Evolutionary conservation across 1,284 basidiomycete genomes (phyloP), one percentile per base, ranked within the genome.

Genomic region (Tilletia indica): DNA sequence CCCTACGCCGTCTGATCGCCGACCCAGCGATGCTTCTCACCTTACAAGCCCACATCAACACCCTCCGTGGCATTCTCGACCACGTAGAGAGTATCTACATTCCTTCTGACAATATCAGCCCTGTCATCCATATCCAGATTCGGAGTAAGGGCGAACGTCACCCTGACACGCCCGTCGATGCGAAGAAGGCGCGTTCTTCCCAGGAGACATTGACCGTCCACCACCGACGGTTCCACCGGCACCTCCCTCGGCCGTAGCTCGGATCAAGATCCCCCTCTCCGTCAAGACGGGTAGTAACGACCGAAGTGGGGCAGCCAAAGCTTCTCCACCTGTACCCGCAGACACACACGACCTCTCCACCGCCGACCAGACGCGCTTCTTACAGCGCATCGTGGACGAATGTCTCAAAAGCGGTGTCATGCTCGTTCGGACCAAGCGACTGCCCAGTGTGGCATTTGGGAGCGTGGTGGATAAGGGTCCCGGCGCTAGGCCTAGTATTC

Each of bases 51-150:
- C 97, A 98, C 85, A 86, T 93, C 61, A 88, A 88, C 49, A 87
- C 89, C 3, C 89, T 96, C 25, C 92, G 93, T 38, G 85, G 88
- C 0, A 88, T 93, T 70, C 89, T 98, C 21, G 92, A 93, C 80
- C 86, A 86, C 74, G 89, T 90, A 78, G 87, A 93, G 19, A 92
- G 93, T 68, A 89, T 91, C 76, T 88, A 89, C 56, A 90, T 98
- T 73, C 91, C 94, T 0, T 93, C 93, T 2, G 92, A 96, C 82
- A 88, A 90, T 6, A 89, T 90, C 4, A 93, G 92, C 31, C 92
- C 94, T 2, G 88, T 97, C 68, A 92, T 98, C 78, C 94, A 97
- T 85, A 89, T 99, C 77, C 88, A 90, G 82, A 86, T 96, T 75
- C 86, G 86, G 38, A 77, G 77, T 75, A 79, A 80, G 72, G 69